phyloP scores from a whole-genome alignment of 345 rosid genomes.

The Pugionium cornutum region DNA sequence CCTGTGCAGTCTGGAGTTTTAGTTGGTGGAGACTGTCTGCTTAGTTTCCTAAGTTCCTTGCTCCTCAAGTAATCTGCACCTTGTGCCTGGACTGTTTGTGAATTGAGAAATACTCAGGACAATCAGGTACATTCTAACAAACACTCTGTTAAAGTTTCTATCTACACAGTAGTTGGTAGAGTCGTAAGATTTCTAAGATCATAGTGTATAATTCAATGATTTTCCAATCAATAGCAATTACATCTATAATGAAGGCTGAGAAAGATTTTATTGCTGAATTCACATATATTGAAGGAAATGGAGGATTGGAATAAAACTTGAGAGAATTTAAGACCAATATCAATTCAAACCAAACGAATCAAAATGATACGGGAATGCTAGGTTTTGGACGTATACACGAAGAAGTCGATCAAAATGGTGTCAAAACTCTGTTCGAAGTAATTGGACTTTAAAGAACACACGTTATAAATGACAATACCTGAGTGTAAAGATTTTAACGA shows the following conservation, averaged over 20 bases:
- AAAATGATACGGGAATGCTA: neutral
- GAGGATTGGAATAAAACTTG: neutral
- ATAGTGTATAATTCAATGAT: slow-evolving; percentile 1
- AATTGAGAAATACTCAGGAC: slow-evolving; percentile 17
- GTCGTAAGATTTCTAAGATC: neutral
- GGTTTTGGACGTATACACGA: neutral
- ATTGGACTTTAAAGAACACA: neutral
- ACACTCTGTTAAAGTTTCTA: neutral
- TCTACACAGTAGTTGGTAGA: neutral
- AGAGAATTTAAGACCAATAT: slow-evolving; percentile 1
- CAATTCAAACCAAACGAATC: neutral
- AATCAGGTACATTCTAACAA: slow-evolving; percentile 7
- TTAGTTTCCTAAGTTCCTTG: slow-evolving; percentile 46
- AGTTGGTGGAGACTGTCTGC: slow-evolving; percentile 28
- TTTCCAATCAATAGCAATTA: neutral
- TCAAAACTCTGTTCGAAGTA: neutral
- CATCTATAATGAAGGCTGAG: slow-evolving; percentile 2
- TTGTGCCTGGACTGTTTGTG: slow-evolving; percentile 62
- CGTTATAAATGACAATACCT: slow-evolving; percentile 46
- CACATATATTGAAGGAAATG: neutral
- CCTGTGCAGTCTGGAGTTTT: slow-evolving; percentile 41
- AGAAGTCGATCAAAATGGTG: slow-evolving; percentile 1
- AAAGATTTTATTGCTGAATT: neutral
- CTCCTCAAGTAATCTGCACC: slow-evolving; percentile 62
- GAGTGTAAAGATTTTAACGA: slow-evolving; percentile 51